Evolutionary conservation across 148 eudicot species (phyloP).

Genomic region (Simmondsia chinensis): DNA sequence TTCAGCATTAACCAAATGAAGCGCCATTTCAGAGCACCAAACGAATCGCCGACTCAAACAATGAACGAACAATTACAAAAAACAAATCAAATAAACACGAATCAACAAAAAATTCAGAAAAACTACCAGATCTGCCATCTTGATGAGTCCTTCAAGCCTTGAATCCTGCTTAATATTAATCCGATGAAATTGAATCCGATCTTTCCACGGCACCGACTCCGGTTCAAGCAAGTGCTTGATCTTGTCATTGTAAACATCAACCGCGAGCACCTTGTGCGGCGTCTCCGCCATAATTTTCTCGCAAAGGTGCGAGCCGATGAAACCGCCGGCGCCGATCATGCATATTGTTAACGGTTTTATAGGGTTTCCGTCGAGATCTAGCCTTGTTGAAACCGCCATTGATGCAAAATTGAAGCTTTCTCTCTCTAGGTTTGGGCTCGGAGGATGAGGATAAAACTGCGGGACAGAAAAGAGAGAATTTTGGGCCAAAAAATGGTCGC

Average conservation of each 20-base stretch:
- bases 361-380: conserved; percentile 88
- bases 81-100: too few relatives aligned
- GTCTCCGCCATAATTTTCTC: conserved; percentile 89
- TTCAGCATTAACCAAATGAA: too few relatives aligned
- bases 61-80: too few relatives aligned
- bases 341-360: conserved; percentile 67
- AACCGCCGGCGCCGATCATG: conserved; percentile 99
- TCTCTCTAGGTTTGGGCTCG: too few relatives aligned
- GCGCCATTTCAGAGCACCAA: too few relatives aligned
- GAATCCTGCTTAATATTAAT: conserved; percentile 90
- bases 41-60: too few relatives aligned
- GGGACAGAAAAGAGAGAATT: too few relatives aligned
- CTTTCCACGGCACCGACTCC: conserved; percentile 40
- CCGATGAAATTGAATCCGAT: conserved; percentile 80
- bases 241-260: conserved; percentile 92
- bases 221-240: conserved; percentile 89
- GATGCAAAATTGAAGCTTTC: too few relatives aligned
- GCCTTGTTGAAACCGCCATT: conserved; percentile 40
- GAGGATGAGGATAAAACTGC: too few relatives aligned
- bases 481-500: too few relatives aligned
- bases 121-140: conserved; percentile 89
- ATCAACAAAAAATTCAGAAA: too few relatives aligned
- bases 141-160: conserved; percentile 93
- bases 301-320: conserved; percentile 94
- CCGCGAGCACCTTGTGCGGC: conserved; percentile 79